Conservation (phyloP, 2,329 filamentous ascomycete species). For the Ophiostoma ulmi region DNA sequence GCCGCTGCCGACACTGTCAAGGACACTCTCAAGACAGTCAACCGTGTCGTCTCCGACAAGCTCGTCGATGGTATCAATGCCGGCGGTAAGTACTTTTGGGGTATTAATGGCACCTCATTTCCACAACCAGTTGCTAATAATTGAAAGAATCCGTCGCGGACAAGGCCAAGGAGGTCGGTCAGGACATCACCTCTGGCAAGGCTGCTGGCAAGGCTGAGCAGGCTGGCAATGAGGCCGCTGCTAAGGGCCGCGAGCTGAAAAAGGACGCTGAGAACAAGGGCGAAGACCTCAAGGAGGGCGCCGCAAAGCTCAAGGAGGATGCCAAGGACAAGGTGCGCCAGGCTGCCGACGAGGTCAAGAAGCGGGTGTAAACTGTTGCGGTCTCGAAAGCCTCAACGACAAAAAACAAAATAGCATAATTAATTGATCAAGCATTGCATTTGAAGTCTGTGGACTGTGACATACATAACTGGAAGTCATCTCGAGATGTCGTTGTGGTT, state of each 20-base stretch:
- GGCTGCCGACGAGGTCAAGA: slow-evolving; percentile 39
- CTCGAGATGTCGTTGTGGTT: neutral
- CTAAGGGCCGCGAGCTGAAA: slow-evolving; percentile 45
- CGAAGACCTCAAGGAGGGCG: slow-evolving; percentile 35
- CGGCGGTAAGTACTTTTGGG: slow-evolving; percentile 43
- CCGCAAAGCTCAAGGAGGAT: slow-evolving; percentile 39
- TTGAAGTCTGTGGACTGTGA: neutral
- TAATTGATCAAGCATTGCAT: neutral
- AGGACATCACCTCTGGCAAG: slow-evolving; percentile 33
- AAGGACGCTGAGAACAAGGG: slow-evolving; percentile 30
- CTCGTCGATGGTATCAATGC: slow-evolving; percentile 57
- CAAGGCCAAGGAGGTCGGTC: slow-evolving; percentile 47
- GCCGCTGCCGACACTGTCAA: slow-evolving; percentile 44
- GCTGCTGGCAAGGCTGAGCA: slow-evolving; percentile 28
- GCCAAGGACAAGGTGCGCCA: slow-evolving; percentile 40
- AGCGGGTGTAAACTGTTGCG: slow-evolving; percentile 8
- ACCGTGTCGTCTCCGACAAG: slow-evolving; percentile 56
- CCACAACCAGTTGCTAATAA: neutral
- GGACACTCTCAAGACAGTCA: slow-evolving; percentile 55
- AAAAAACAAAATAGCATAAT: neutral
- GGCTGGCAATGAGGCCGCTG: slow-evolving; percentile 29
- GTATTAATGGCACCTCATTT: too few species aligned
- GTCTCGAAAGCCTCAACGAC: neutral
- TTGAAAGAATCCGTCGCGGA: slow-evolving; percentile 35
- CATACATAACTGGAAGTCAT: neutral